Conservation (phyloP, 2,329 filamentous ascomycete species). For the Fusarium chaquense region DNA sequence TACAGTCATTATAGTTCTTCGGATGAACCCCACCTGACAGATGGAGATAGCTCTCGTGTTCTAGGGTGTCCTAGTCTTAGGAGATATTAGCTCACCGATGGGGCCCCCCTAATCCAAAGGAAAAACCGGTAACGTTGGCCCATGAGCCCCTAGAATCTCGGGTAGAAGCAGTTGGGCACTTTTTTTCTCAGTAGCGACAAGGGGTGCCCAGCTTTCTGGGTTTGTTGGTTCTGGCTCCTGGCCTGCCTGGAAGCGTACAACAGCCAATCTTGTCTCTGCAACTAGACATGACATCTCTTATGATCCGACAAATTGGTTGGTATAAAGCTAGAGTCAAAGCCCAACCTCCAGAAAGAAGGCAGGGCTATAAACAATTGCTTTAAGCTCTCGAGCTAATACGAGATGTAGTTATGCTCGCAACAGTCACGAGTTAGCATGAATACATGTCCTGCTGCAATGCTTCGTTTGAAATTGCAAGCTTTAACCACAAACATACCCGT, state of each 20-base stretch:
- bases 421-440: not conserved
- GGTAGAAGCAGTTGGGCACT: constrained; percentile 21
- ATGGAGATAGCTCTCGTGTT: not conserved
- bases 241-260: not conserved
- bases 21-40: constrained; percentile 5
- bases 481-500: not conserved
- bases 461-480: not conserved
- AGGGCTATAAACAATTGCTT: not conserved
- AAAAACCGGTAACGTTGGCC: constrained; percentile 17
- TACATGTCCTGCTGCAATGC: not conserved
- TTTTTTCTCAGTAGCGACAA: constrained; percentile 15
- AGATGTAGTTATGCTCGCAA: not conserved
- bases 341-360: not conserved
- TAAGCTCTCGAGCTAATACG: not conserved
- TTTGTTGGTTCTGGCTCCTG: not conserved
- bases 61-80: not conserved
- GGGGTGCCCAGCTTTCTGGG: constrained; percentile 21
- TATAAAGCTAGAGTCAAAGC: not conserved
- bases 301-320: not conserved
- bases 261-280: not conserved
- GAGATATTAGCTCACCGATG: not conserved
- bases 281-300: not conserved
- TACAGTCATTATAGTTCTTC: not conserved
- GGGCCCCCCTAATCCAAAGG: constrained; percentile 1
- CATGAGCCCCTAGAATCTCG: constrained; percentile 37